These are phyloP conservation scores for Fusarium brachygibbosum DNA, from an alignment of 2,329 filamentous ascomycete genomes.

Conservation along the genomic window DNA sequence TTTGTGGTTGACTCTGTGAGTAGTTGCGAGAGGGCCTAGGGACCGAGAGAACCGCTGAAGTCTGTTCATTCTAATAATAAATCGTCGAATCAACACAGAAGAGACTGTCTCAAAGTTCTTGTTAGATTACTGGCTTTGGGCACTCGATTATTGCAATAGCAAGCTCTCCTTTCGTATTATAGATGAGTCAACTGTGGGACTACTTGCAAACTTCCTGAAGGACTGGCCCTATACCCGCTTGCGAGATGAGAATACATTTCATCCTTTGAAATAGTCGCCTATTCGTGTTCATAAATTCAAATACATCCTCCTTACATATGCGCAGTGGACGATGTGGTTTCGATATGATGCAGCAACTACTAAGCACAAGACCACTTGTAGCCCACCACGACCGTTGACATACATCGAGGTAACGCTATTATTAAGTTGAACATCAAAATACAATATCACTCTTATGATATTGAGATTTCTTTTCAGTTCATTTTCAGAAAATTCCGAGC, in stretches of 20 bases:
- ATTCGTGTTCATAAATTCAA: conserved; percentile 21
- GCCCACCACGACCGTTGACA: not conserved
- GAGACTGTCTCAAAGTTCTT: not conserved
- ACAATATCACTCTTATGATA: not conserved
- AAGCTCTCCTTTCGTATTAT: too few relatives aligned
- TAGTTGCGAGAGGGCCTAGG: not conserved
- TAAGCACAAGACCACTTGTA: not conserved
- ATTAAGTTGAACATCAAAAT: not conserved
- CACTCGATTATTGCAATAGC: too few relatives aligned
- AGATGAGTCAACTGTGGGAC: too few relatives aligned
- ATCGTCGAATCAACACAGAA: not conserved
- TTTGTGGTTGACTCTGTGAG: too few relatives aligned
- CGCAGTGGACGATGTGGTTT: accelerated
- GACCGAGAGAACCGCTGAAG: too few relatives aligned
- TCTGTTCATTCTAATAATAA: not conserved
- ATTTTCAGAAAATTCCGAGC: not conserved
- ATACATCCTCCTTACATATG: not conserved
- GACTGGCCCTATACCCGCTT: not conserved
- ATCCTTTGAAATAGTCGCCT: accelerated
- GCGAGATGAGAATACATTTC: not conserved
- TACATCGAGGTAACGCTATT: too few relatives aligned
- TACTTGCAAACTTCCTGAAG: not conserved
- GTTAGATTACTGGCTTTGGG: accelerated
- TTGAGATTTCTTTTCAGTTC: too few relatives aligned
- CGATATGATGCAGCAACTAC: not conserved